Conservation (phyloP, 2,329 filamentous ascomycete species). For the Cytospora piceicola region DNA sequence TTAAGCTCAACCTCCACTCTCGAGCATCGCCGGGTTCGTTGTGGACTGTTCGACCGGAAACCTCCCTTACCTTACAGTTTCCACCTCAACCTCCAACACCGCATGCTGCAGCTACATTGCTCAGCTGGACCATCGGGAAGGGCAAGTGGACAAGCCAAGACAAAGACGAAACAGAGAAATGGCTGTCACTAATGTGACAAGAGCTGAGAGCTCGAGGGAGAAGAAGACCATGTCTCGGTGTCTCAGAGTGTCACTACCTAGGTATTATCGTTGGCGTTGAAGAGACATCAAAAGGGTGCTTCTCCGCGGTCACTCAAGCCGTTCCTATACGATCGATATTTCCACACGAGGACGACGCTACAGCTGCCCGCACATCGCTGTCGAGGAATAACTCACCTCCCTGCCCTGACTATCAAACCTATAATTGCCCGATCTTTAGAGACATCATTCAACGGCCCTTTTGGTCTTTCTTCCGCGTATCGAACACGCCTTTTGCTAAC, state of each 20-base stretch:
- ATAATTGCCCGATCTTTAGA: too few species aligned
- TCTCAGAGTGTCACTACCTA: neutral
- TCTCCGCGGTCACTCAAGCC: neutral
- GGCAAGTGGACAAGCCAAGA: neutral
- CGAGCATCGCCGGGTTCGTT: constrained; percentile 19
- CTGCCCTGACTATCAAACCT: too few species aligned
- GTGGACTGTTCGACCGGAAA: neutral
- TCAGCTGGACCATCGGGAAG: neutral
- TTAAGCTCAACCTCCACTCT: constrained; percentile 3
- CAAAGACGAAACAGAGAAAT: neutral
- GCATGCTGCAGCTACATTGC: neutral
- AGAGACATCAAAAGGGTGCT: neutral
- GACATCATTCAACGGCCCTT: too few species aligned
- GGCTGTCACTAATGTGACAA: neutral
- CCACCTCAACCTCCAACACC: neutral
- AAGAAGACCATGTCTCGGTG: neutral
- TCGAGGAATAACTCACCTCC: too few species aligned
- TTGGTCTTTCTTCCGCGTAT: neutral
- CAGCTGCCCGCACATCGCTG: too few species aligned
- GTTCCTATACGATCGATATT: neutral
- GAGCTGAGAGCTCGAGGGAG: neutral
- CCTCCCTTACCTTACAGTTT: neutral
- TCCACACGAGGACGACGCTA: too few species aligned
- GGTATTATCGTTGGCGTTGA: neutral
- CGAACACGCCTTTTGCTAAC: neutral